Conservation (phyloP, 345 rosid species). For the Populus tremula region DNA sequence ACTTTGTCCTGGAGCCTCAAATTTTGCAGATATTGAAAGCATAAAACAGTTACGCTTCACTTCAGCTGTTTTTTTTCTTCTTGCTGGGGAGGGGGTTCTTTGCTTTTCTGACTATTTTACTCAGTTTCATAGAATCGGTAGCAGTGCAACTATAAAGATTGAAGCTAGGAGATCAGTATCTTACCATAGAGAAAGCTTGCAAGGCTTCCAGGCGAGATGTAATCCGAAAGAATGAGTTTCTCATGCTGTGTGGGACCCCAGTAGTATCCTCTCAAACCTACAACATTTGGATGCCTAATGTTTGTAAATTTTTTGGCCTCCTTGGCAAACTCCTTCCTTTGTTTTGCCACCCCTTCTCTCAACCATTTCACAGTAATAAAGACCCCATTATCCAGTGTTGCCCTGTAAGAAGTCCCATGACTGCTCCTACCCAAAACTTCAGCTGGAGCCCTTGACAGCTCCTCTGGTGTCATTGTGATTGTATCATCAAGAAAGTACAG, state of each 20-base stretch:
- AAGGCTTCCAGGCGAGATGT: conserved; percentile 90
- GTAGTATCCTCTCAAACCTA: conserved; percentile 88
- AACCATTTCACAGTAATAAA: conserved; percentile 95
- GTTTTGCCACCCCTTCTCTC: conserved; percentile 97
- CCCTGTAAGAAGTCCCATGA: conserved; percentile 94
- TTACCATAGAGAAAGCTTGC: conserved; percentile 96
- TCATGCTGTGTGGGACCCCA: conserved; percentile 99
- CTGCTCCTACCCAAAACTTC: conserved; percentile 97
- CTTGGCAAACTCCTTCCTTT: conserved; percentile 91
- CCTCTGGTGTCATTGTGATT: conserved; percentile 82
- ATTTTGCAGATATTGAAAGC: not conserved
- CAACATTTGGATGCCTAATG: conserved; percentile 96
- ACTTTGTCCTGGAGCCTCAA: not conserved
- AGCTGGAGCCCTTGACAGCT: conserved; percentile 93
- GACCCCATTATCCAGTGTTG: conserved; percentile 81
- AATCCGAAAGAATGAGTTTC: conserved; percentile 95
- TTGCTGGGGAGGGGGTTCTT: too few relatives aligned
- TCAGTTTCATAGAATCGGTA: not conserved
- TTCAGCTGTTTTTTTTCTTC: not conserved
- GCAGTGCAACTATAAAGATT: not conserved
- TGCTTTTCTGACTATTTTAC: not conserved
- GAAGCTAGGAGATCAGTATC: conserved; percentile 9
- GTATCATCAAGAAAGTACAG: conserved; percentile 91
- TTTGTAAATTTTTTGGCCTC: conserved; percentile 94
- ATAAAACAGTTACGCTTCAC: not conserved